Evolutionary conservation across 257 asterid genomes (phyloP).

Genomic region (Fraxinus pennsylvanica): DNA sequence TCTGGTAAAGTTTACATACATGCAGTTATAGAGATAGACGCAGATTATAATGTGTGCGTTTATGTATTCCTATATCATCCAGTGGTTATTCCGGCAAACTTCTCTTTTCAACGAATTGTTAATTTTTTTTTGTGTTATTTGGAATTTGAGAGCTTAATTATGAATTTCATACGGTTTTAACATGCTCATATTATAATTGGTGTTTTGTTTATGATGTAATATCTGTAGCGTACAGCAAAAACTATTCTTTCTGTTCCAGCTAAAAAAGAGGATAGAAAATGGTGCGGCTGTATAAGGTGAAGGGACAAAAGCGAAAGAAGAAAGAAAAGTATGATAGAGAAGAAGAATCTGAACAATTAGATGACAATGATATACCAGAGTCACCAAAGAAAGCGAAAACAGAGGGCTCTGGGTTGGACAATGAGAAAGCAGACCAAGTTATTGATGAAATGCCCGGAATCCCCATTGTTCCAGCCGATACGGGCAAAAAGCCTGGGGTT

Average conservation of each 20-base stretch:
- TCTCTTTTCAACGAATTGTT: not conserved
- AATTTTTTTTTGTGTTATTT: no score
- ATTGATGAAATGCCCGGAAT: slow-evolving; percentile 61
- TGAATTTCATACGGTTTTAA: not conserved
- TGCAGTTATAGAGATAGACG: not conserved
- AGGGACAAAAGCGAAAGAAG: slow-evolving; percentile 44
- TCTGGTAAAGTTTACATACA: no score
- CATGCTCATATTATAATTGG: not conserved
- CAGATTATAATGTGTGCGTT: not conserved
- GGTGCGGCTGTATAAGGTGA: slow-evolving; percentile 40
- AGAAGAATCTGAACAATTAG: slow-evolving; percentile 18
- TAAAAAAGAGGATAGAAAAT: slow-evolving; percentile 15
- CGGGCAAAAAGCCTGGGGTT: slow-evolving; percentile 53
- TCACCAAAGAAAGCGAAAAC: slow-evolving; percentile 24
- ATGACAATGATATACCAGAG: slow-evolving; percentile 17
- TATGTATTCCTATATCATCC: not conserved
- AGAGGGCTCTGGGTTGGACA: slow-evolving; percentile 29
- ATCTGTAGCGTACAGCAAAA: not conserved
- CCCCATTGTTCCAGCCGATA: slow-evolving; percentile 50
- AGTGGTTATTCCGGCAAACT: not conserved
- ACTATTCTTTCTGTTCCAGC: not conserved
- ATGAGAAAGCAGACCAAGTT: slow-evolving; percentile 40
- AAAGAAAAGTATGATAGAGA: slow-evolving; percentile 34
- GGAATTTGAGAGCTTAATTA: not conserved
- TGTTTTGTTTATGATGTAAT: not conserved